A percentile compares a stretch with the other conserved stretches of the same genome.
Evolutionary conservation across 1,284 basidiomycete genomes (phyloP).

Genomic region (Phlebopus sp.): DNA sequence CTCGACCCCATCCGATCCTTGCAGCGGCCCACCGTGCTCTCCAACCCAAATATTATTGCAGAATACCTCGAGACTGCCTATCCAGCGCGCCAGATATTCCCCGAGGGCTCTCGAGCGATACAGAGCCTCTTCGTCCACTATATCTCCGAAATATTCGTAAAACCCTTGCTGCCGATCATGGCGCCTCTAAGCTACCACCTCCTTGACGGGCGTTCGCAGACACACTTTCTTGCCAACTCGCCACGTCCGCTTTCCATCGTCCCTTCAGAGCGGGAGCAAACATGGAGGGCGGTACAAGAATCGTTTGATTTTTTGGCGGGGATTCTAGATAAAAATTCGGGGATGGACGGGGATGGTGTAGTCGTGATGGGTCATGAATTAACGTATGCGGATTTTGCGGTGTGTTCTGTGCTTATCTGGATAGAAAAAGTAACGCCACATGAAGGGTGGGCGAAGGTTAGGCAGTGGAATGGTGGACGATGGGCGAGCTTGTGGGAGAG

Average conservation of each 20-base stretch:
- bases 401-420: conserved; percentile 68
- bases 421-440: conserved; percentile 64
- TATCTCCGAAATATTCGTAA: conserved; percentile 61
- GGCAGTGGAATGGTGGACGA: conserved; percentile 61
- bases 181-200: conserved; percentile 63
- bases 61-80: conserved; percentile 69
- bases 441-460: conserved; percentile 61
- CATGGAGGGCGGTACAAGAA: conserved; percentile 59
- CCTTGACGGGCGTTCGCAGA: conserved; percentile 53
- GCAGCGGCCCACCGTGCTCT: conserved; percentile 43
- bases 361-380: conserved; percentile 64
- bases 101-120: conserved; percentile 63
- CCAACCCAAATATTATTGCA: conserved; percentile 58
- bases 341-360: conserved; percentile 53
- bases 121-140: conserved; percentile 69
- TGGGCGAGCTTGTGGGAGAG: conserved; percentile 59
- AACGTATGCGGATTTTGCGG: conserved; percentile 67
- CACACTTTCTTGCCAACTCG: conserved; percentile 40
- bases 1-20: conserved; percentile 41
- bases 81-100: conserved; percentile 65
- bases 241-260: conserved; percentile 28
- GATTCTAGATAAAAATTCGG: conserved; percentile 62
- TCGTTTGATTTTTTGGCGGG: conserved; percentile 63
- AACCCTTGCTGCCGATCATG: conserved; percentile 67
- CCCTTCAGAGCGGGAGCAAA: conserved; percentile 53